A percentile compares a stretch with the other conserved stretches of the same genome.
These are phyloP conservation scores for Chytridium lagenaria DNA, from an alignment of 371 early-diverging fungal genomes.

Conservation along the genomic window DNA sequence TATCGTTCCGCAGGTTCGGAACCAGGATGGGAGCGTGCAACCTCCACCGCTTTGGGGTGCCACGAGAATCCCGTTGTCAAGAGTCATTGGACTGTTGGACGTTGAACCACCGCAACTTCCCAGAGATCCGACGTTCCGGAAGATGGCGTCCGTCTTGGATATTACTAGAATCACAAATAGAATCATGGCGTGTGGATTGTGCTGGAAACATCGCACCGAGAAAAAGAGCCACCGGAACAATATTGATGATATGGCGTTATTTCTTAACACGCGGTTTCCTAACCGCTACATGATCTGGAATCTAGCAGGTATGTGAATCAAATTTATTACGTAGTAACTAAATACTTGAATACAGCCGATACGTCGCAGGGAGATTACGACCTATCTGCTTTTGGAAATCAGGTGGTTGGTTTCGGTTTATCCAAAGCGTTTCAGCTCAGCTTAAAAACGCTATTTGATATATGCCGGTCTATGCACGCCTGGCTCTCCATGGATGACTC, in stretches of 20 bases:
- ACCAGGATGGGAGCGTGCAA: neutral
- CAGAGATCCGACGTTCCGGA: conserved; percentile 34
- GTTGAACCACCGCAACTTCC: conserved; percentile 35
- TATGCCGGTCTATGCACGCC: conserved; percentile 53
- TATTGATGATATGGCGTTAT: conserved; percentile 50
- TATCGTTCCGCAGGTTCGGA: neutral
- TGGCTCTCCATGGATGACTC: conserved; percentile 52
- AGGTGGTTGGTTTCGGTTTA: conserved; percentile 48
- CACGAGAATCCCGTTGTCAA: conserved; percentile 10
- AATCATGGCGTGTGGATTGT: conserved; percentile 52
- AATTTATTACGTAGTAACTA: too few relatives aligned
- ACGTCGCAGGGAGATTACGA: conserved; percentile 53
- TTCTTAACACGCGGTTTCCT: conserved; percentile 53
- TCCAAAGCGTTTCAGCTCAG: conserved; percentile 54
- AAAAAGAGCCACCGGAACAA: conserved; percentile 48
- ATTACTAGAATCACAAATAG: conserved; percentile 53
- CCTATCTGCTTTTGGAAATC: conserved; percentile 45
- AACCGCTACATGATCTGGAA: conserved; percentile 60
- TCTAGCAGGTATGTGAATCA: conserved; percentile 58
- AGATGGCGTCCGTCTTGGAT: conserved; percentile 43
- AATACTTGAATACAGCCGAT: conserved; percentile 48
- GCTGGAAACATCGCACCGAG: conserved; percentile 49
- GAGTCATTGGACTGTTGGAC: conserved; percentile 23
- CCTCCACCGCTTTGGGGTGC: conserved; percentile 2
- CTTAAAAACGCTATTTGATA: conserved; percentile 54